Evolutionary conservation across 371 early-diverging fungal genomes (phyloP).

Genomic region (Rhizopus microsporus): DNA sequence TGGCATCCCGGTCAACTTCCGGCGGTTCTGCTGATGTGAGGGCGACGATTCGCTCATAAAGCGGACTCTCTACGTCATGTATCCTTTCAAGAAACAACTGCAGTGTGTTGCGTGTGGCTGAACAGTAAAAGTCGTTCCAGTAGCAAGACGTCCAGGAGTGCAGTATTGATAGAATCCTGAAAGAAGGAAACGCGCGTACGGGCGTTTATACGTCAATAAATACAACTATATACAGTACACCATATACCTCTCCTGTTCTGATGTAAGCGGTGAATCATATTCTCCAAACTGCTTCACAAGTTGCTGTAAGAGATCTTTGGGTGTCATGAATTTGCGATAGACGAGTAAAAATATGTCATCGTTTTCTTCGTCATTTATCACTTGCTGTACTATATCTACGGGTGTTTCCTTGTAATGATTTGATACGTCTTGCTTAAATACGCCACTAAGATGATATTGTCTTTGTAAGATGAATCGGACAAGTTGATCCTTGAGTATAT

Average conservation of each 20-base stretch:
- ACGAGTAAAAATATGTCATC: constrained; percentile 46
- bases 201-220: constrained; percentile 1
- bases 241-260: not conserved
- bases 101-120: constrained; percentile 45
- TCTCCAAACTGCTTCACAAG: constrained; percentile 39
- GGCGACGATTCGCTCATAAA: constrained; percentile 30
- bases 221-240: constrained; percentile 3
- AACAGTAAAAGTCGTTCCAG: constrained; percentile 52
- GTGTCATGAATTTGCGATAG: constrained; percentile 59
- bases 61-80: constrained; percentile 23
- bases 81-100: constrained; percentile 38
- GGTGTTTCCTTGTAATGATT: not conserved
- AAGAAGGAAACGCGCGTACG: constrained; percentile 12
- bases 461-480: not conserved
- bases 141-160: constrained; percentile 49
- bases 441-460: not conserved
- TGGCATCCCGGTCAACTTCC: constrained; percentile 31
- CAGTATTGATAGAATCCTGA: constrained; percentile 46
- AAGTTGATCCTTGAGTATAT: not conserved
- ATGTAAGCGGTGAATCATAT: not conserved
- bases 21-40: constrained; percentile 34
- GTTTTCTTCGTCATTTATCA: constrained; percentile 6
- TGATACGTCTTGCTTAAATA: too few species aligned
- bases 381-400: constrained; percentile 9
- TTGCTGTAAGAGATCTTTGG: constrained; percentile 42